Base-by-base conservation (phyloP, 2,329 filamentous ascomycete species). In the Waltergamsia citrina region DNA sequence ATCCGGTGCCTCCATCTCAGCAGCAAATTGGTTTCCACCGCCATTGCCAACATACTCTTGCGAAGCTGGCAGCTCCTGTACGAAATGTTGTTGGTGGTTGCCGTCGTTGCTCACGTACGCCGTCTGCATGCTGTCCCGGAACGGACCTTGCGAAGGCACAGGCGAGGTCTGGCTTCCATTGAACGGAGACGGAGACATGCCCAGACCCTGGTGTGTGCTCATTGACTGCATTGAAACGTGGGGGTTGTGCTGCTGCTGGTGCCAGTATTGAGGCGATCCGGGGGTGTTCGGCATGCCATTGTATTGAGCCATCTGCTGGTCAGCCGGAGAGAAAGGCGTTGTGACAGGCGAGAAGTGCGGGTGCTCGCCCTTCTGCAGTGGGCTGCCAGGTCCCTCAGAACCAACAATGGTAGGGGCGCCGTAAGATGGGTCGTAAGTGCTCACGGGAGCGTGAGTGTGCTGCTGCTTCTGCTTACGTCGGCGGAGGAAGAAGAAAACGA, bases 401-500 rank as follows among this genome's bases (percentile, higher is more conserved):
- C n/a, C n/a, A n/a, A n/a, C n/a, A n/a, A n/a, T n/a, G n/a, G n/a
- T n/a, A n/a, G n/a, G n/a, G n/a, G n/a, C n/a, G n/a, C n/a, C n/a
- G n/a, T n/a, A n/a, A n/a, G n/a, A 35, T 12, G 25, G 34, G 15
- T 33, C 27, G 22, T 35, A 35, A 3, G 29, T 6, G n/a, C 21
- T 17, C 14, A 15, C 27, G 17, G 25, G 20, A 12, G 29, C 14
- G 4, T 33, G 23, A 7, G 32, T 22, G 17, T n/a, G 24, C 2
- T 19, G 25, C 21, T 39, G 29, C 3, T 33, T 32, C n/a, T 16
- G 14, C 34, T 32, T 39, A 16, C 26, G 33, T 21, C 32, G 34
- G 17, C 28, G 27, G 16, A 34, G 34, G 34, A 38, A 36, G 27
- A 33, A 36, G 25, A 53, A 46, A 14, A 56, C 37, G 10, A 47